Conservation (phyloP, 768 basidiomycete genomes). For the Hydnum rufescens region DNA sequence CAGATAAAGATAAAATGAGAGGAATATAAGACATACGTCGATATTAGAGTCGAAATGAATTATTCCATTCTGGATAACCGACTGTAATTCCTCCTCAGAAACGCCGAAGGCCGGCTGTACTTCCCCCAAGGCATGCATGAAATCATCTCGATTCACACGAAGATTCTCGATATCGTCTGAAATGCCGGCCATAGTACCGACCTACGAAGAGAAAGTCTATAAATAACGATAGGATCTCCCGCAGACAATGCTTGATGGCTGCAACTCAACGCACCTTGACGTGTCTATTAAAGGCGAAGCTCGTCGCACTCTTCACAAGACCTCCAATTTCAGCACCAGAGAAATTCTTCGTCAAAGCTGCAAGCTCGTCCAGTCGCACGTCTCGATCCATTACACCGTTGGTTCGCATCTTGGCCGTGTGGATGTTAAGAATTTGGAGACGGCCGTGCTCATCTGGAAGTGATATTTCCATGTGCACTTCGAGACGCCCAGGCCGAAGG, state of each 20-base stretch:
- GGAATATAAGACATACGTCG: constrained; percentile 37
- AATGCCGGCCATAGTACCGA: constrained; percentile 92
- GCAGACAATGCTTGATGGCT: not conserved
- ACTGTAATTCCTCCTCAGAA: constrained; percentile 83
- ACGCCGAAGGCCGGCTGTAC: constrained; percentile 96
- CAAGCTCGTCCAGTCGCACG: constrained; percentile 69
- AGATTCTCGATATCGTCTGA: constrained; percentile 90
- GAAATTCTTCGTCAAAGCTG: constrained; percentile 82
- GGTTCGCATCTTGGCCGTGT: constrained; percentile 82
- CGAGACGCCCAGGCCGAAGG: constrained; percentile 90
- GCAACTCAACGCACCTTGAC: constrained; percentile 44
- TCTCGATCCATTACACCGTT: constrained; percentile 80
- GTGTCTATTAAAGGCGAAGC: constrained; percentile 94
- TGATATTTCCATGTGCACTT: constrained; percentile 99
- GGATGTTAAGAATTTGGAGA: constrained; percentile 83
- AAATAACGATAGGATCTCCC: too few species aligned
- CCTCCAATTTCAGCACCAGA: constrained; percentile 93
- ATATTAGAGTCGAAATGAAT: constrained; percentile 62
- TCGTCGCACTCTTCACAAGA: constrained; percentile 91
- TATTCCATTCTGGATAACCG: constrained; percentile 91
- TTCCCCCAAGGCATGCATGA: constrained; percentile 78
- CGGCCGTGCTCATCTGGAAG: constrained; percentile 88
- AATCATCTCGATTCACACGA: constrained; percentile 70
- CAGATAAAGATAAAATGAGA: not conserved
- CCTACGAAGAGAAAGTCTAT: constrained; percentile 20